A percentile compares a stretch with the other conserved stretches of the same genome.
phyloP scores from a whole-genome alignment of 2,329 filamentous ascomycete genomes.

The Aspergillus pseudotamarii region DNA sequence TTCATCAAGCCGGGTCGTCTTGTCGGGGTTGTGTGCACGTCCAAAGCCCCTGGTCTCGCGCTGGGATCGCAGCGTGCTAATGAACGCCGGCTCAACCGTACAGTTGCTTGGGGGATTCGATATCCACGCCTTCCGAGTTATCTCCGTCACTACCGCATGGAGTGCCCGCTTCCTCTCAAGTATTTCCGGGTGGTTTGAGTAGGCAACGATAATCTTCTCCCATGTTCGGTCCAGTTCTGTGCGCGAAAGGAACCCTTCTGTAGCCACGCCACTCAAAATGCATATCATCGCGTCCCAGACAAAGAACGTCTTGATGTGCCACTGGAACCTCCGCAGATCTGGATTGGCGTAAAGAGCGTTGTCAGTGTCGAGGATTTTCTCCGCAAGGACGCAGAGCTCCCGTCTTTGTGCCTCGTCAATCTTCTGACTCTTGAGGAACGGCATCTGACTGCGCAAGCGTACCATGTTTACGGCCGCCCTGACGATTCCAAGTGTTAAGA shows the following conservation, averaged over 20 bases:
- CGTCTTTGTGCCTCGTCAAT: constrained; percentile 9
- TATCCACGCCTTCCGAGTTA: constrained; percentile 15
- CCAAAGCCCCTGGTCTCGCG: neutral
- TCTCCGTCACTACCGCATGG: constrained; percentile 5
- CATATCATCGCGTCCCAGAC: constrained; percentile 54
- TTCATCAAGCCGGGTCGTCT: neutral
- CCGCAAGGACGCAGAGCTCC: constrained; percentile 13
- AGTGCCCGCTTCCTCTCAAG: constrained; percentile 20
- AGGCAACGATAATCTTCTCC: constrained; percentile 47
- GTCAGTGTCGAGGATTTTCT: constrained; percentile 28
- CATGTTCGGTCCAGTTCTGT: constrained; percentile 40
- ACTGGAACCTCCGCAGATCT: constrained; percentile 40
- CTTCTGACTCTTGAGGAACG: constrained; percentile 22
- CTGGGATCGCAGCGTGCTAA: constrained; percentile 13
- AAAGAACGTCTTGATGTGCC: constrained; percentile 50
- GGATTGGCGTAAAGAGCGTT: constrained; percentile 41
- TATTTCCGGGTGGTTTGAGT: constrained; percentile 47
- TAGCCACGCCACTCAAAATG: constrained; percentile 43
- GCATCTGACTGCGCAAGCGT: constrained; percentile 47
- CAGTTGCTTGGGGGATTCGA: constrained; percentile 10
- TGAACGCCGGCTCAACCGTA: constrained; percentile 14
- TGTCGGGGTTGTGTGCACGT: neutral
- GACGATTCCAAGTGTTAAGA: constrained; percentile 46
- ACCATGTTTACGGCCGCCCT: constrained; percentile 42
- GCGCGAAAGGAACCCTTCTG: constrained; percentile 33